Percentiles rank a stretch among this genome's conserved stretches.
phyloP scores from a whole-genome alignment of 306 rosid species.

The Vigna angularis region DNA sequence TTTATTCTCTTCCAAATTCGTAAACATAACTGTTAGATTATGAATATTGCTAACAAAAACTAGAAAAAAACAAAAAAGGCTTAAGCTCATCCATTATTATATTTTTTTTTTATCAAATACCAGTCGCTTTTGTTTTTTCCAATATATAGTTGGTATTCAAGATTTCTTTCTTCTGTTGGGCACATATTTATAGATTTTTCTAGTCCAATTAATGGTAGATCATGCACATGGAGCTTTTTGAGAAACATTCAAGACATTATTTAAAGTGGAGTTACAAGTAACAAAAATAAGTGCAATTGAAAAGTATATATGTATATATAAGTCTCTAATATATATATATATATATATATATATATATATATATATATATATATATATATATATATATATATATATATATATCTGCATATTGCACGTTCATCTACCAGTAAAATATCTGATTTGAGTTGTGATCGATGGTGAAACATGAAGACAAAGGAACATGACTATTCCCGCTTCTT shows the following conservation, averaged over 20 bases:
- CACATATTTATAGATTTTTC: background rate
- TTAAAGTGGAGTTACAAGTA: background rate
- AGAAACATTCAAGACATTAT: background rate
- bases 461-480: conserved; percentile 43
- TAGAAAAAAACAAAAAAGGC: no score
- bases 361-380: no score
- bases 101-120: no score
- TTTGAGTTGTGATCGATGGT: conserved; percentile 8
- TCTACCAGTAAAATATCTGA: background rate
- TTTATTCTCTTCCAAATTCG: no score
- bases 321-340: no score
- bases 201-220: background rate
- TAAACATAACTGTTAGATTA: no score
- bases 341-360: no score
- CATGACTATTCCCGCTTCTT: conserved; percentile 34
- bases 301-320: no score
- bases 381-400: no score
- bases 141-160: no score
- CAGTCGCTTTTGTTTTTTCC: no score
- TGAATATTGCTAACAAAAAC: no score
- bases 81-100: background rate
- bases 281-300: background rate
- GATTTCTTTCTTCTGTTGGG: background rate
- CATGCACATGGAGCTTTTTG: background rate
- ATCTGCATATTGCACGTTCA: background rate